These are phyloP conservation scores for Blastocystis sp. DNA, from an alignment of 352 stramenopile genomes.

Conservation along the genomic window DNA sequence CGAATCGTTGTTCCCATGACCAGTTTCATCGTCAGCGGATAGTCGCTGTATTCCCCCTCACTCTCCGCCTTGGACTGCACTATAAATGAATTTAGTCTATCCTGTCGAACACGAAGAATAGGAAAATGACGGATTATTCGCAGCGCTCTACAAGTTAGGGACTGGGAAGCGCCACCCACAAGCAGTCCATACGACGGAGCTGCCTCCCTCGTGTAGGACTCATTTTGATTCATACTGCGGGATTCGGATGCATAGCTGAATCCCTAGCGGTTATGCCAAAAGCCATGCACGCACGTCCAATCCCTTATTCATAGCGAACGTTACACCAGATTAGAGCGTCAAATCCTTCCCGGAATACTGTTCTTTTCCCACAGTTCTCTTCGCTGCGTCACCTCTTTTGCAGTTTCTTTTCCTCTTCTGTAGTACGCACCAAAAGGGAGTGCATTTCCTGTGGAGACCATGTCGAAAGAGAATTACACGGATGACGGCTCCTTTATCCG, in stretches of 20 bases:
- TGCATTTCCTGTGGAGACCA: neutral
- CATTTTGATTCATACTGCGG: neutral
- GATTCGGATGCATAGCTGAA: constrained; percentile 27
- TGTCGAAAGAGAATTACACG: neutral
- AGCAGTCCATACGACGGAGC: neutral
- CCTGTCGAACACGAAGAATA: neutral
- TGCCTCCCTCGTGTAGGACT: neutral
- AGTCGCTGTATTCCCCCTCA: neutral
- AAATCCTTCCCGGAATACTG: too few species aligned
- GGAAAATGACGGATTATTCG: neutral
- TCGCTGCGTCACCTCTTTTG: too few species aligned
- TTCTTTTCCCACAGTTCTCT: too few species aligned
- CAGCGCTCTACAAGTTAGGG: neutral
- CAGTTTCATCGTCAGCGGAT: neutral
- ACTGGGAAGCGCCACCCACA: neutral
- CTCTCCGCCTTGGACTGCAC: neutral
- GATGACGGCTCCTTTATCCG: constrained; percentile 7
- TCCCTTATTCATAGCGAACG: too few species aligned
- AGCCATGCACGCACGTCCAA: too few species aligned
- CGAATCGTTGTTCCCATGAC: constrained; percentile 60
- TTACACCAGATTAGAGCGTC: too few species aligned
- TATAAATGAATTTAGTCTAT: neutral
- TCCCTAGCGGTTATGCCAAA: neutral
- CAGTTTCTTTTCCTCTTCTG: too few species aligned
- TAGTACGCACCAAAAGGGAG: too few species aligned